Evolutionary conservation across 176 grass and related monocot genomes (phyloP).

Genomic region (Leersia perrieri): DNA sequence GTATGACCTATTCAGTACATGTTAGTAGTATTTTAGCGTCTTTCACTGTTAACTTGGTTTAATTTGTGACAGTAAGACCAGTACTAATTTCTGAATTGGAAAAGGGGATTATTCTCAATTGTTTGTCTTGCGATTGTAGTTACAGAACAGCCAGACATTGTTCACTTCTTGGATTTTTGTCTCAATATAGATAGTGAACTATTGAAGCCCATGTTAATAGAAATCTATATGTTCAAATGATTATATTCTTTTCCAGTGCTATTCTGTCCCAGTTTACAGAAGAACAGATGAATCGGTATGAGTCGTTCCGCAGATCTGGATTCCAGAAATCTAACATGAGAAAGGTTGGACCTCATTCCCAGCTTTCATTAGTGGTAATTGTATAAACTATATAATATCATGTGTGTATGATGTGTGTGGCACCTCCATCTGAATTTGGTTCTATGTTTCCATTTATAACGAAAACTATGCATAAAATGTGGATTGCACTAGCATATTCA

Average conservation of each 20-base stretch:
- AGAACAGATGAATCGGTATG: constrained; percentile 87
- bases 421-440: background rate
- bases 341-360: constrained; percentile 47
- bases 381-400: background rate
- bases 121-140: background rate
- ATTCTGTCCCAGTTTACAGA: constrained; percentile 73
- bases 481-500: background rate
- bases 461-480: background rate
- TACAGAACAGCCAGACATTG: background rate
- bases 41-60: background rate
- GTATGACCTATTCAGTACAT: background rate
- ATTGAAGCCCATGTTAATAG: background rate
- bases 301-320: constrained; percentile 81
- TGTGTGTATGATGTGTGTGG: no score
- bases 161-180: background rate
- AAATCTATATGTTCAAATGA: background rate
- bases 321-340: constrained; percentile 87
- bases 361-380: background rate
- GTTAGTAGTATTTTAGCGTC: background rate
- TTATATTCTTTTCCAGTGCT: constrained; percentile 44
- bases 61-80: background rate
- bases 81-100: constrained; percentile 2
- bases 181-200: background rate
- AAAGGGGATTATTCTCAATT: background rate
- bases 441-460: background rate